phyloP scores from a whole-genome alignment of 441 rosid genomes.

The Brassica hybrid region DNA sequence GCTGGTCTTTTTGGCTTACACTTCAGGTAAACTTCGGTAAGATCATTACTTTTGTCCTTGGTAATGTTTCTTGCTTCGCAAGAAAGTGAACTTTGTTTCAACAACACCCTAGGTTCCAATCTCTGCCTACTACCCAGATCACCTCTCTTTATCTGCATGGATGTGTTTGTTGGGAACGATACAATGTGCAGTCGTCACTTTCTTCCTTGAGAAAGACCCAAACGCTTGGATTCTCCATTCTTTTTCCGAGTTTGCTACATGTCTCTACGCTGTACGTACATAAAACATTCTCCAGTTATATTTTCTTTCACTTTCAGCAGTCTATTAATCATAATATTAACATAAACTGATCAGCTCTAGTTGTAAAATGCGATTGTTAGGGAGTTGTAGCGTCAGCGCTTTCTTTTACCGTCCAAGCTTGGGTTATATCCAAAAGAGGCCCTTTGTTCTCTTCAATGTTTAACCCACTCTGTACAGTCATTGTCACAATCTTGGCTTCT shows the following conservation, averaged over 20 bases:
- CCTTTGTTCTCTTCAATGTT: no score
- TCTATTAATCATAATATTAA: not conserved
- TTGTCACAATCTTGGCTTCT: slow-evolving; percentile 60
- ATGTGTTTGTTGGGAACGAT: slow-evolving; percentile 60
- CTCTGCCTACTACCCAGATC: slow-evolving; percentile 55
- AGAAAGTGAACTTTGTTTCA: slow-evolving; percentile 15
- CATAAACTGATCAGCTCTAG: not conserved
- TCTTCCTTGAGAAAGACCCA: slow-evolving; percentile 46
- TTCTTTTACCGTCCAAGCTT: no score
- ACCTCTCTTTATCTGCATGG: slow-evolving; percentile 62
- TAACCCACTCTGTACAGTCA: no score
- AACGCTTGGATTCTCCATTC: slow-evolving; percentile 49
- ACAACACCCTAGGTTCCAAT: slow-evolving; percentile 57
- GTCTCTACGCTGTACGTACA: slow-evolving; percentile 5
- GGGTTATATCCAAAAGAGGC: no score
- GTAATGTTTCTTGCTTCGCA: slow-evolving; percentile 6
- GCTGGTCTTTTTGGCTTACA: slow-evolving; percentile 77
- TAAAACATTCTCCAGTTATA: not conserved
- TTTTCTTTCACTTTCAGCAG: not conserved
- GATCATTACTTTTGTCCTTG: not conserved
- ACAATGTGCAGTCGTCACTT: slow-evolving; percentile 51
- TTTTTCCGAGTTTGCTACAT: not conserved
- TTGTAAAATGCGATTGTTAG: slow-evolving; percentile 36
- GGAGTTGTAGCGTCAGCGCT: no score
- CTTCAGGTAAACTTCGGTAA: slow-evolving; percentile 47